Percentiles rank a stretch among this genome's conserved stretches.
phyloP scores from a whole-genome alignment of 257 asterid genomes.

The Lavandula angustifolia region DNA sequence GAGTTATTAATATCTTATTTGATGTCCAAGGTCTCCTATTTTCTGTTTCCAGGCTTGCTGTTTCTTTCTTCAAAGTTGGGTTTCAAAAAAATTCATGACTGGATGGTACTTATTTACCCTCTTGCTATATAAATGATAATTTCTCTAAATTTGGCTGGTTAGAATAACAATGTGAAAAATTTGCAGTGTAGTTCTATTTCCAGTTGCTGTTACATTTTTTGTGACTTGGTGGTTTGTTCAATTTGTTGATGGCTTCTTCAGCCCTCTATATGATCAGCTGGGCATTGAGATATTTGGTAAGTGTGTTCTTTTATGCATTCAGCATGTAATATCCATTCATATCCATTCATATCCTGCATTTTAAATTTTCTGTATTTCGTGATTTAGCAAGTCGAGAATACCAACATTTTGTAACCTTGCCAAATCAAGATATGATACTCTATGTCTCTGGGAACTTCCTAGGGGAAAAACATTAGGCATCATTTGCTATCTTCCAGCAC shows the following conservation, averaged over 20 bases:
- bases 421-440: not conserved
- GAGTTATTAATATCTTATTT: not conserved
- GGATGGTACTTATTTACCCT: constrained; percentile 69
- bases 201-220: constrained; percentile 85
- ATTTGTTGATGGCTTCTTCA: constrained; percentile 95
- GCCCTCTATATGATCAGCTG: constrained; percentile 82
- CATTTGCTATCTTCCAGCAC: not conserved
- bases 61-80: constrained; percentile 87
- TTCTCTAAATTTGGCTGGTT: constrained; percentile 11
- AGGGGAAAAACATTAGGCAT: not conserved
- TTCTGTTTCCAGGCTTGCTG: constrained; percentile 77
- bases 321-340: not conserved
- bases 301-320: constrained; percentile 20
- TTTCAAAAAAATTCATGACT: constrained; percentile 93
- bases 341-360: not conserved
- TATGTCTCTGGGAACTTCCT: not conserved
- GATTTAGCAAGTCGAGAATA: not conserved
- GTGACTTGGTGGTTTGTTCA: constrained; percentile 96
- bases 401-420: constrained; percentile 3
- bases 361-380: constrained; percentile 1
- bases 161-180: constrained; percentile 25
- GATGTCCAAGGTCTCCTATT: constrained; percentile 22
- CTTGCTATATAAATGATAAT: constrained; percentile 6
- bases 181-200: constrained; percentile 91
- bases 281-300: constrained; percentile 86